Evolutionary conservation across 2,329 filamentous ascomycete genomes (phyloP).

Genomic region (Incumbomyces delicatus): DNA sequence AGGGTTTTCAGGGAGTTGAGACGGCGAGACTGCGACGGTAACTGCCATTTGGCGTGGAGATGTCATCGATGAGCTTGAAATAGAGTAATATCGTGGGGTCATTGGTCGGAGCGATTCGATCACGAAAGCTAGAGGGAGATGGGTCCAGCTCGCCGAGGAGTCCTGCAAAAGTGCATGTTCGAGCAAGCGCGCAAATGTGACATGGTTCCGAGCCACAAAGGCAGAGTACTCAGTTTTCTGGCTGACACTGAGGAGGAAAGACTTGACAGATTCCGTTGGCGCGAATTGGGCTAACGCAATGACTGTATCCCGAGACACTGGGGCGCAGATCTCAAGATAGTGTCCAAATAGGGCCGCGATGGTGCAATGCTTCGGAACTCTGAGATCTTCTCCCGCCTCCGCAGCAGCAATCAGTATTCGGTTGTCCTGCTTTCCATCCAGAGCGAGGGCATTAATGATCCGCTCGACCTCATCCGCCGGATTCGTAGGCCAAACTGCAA

Average conservation of each 20-base stretch:
- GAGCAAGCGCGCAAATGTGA: conserved; percentile 23
- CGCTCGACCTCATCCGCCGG: conserved; percentile 27
- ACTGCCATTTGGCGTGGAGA: conserved; percentile 14
- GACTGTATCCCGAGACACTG: conserved; percentile 84
- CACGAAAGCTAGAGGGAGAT: conserved; percentile 17
- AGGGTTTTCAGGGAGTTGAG: conserved; percentile 5
- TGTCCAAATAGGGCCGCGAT: conserved; percentile 78
- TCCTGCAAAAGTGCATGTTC: conserved; percentile 22
- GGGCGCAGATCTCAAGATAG: conserved; percentile 85
- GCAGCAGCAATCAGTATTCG: conserved; percentile 15
- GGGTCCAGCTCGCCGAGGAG: conserved; percentile 12
- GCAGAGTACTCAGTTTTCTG: conserved; percentile 81
- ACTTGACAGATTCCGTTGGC: conserved; percentile 65
- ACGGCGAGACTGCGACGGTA: conserved; percentile 13
- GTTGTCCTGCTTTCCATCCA: conserved; percentile 19
- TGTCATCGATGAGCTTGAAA: conserved; percentile 18
- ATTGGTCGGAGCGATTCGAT: conserved; percentile 18
- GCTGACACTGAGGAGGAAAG: conserved; percentile 71
- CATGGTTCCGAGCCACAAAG: conserved; percentile 44
- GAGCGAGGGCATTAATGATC: conserved; percentile 24
- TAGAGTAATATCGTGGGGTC: conserved; percentile 21
- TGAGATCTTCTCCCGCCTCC: conserved; percentile 40
- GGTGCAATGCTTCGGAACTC: conserved; percentile 82
- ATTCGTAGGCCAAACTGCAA: conserved; percentile 34
- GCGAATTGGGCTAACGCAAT: conserved; percentile 73